Evolutionary conservation across 169 alveolate species (phyloP).

Genomic region (Plasmodium gonderi): DNA sequence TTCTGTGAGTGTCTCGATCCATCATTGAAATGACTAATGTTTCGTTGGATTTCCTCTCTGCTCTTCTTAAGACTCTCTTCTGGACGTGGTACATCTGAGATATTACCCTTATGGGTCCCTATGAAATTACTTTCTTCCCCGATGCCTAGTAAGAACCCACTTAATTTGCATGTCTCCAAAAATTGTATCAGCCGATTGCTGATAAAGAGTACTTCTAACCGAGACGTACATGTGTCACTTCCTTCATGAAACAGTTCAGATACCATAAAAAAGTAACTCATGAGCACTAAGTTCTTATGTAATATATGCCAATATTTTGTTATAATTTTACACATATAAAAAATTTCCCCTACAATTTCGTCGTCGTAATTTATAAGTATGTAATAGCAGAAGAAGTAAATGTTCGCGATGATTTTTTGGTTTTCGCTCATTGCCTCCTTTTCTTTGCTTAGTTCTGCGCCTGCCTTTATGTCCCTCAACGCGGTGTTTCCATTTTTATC

Average conservation of each 20-base stretch:
- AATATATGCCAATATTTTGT: background rate
- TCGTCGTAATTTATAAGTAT: constrained; percentile 1
- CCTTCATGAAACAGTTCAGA: constrained; percentile 21
- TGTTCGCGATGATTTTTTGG: constrained; percentile 6
- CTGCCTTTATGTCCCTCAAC: too few relatives aligned
- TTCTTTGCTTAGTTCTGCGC: too few relatives aligned
- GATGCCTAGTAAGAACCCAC: background rate
- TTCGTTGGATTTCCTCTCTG: too few relatives aligned
- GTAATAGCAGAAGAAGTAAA: constrained; percentile 44
- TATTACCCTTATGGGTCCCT: background rate
- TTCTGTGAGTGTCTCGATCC: too few relatives aligned
- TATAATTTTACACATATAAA: constrained; percentile 14
- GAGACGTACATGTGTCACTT: background rate
- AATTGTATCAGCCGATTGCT: background rate
- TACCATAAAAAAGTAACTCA: constrained; percentile 16
- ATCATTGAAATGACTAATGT: too few relatives aligned
- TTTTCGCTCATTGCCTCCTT: background rate
- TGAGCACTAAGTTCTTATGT: constrained; percentile 30
- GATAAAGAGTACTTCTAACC: background rate
- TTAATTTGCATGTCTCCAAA: background rate
- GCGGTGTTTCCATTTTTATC: too few relatives aligned
- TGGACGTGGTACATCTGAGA: background rate
- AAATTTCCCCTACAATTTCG: constrained; percentile 1
- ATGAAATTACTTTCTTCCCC: background rate
- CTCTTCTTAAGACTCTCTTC: too few relatives aligned